Evolutionary conservation across 306 rosid genomes (phyloP), one percentile per base, ranked within the genome.

Genomic region (Fragaria vesca): DNA sequence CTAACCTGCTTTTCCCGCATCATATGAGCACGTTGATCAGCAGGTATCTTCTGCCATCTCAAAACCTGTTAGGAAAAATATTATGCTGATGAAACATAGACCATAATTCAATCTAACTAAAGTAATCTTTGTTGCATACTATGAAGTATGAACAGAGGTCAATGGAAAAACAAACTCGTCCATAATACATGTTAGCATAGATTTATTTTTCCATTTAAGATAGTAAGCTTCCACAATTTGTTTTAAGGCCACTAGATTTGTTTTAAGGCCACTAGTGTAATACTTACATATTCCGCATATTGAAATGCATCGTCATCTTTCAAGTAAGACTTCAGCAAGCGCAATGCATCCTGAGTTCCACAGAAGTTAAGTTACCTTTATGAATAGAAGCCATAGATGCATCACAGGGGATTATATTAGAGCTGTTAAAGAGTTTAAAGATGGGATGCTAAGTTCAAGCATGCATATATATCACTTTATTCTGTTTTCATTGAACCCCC

Each of bases 21-120:
- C 78, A 94, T 83, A 83, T 87, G 90, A 79, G 97, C 98, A 71
- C 98, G 97, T 66, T 73, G 84, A 82, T 94, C 98, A 54, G 97
- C 93, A 42, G 98, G 98, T 79, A 94, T 92, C 74, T 89, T 91
- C 83, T 92, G 95, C 98, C 98, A 94, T 83, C 91, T 92, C 83
- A 90, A 85, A 81, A 88, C 89, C 98, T 94, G 60, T 75, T 66
- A 48, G 30, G 77, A 80, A 80, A 80, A n/a, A 47, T 74, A 71
- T 5, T 12, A 71, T 71, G 62, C 61, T 71, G 28, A 54, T 40
- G 47, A 65, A 65, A 65, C 21, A 32, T 16, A 7, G 18, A 32
- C 54, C 40, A 30, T 18, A 47, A 30, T 17, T 30, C 45, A 46
- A 16, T 48, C 24, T 16, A 47, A 70, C 32, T 71, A 8, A 28